phyloP scores from a whole-genome alignment of 352 stramenopile genomes.

The Achlya hypogyna region DNA sequence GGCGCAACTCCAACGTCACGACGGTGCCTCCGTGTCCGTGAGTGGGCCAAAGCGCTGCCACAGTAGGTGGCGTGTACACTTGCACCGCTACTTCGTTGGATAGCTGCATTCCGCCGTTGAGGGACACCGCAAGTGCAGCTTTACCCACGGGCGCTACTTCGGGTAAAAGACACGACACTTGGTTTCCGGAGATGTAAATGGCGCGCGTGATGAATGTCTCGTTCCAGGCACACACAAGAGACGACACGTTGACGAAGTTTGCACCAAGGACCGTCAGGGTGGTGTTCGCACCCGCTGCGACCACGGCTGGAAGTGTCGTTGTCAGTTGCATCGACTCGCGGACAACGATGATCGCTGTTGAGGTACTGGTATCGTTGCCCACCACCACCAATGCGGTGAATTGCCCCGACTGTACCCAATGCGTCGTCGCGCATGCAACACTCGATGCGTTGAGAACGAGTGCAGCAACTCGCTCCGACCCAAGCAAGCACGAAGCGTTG shows the following conservation, averaged over 20 bases:
- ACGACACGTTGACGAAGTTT: too few relatives aligned
- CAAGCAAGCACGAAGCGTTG: slow-evolving; percentile 23
- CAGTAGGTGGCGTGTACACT: background rate
- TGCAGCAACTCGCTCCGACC: slow-evolving; percentile 25
- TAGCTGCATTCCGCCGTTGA: background rate
- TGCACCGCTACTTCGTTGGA: background rate
- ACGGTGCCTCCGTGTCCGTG: background rate
- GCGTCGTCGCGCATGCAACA: slow-evolving; percentile 24
- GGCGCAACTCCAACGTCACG: background rate
- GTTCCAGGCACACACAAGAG: too few relatives aligned
- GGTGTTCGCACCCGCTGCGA: too few relatives aligned
- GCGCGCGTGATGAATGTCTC: too few relatives aligned
- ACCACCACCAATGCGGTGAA: slow-evolving; percentile 23
- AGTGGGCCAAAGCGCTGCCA: background rate
- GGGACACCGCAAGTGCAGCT: background rate
- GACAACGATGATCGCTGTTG: too few relatives aligned
- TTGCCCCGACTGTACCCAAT: slow-evolving; percentile 16
- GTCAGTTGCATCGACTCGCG: too few relatives aligned
- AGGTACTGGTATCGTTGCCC: slow-evolving; percentile 24
- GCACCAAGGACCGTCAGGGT: too few relatives aligned
- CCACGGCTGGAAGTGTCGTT: too few relatives aligned
- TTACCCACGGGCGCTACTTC: background rate
- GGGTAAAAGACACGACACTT: too few relatives aligned
- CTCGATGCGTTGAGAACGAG: slow-evolving; percentile 25
- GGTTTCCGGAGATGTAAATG: too few relatives aligned